Percentiles rank a stretch among this genome's conserved stretches.
Conservation (phyloP, 495 filamentous ascomycete genomes). For the Aspergillus mulundensis region DNA sequence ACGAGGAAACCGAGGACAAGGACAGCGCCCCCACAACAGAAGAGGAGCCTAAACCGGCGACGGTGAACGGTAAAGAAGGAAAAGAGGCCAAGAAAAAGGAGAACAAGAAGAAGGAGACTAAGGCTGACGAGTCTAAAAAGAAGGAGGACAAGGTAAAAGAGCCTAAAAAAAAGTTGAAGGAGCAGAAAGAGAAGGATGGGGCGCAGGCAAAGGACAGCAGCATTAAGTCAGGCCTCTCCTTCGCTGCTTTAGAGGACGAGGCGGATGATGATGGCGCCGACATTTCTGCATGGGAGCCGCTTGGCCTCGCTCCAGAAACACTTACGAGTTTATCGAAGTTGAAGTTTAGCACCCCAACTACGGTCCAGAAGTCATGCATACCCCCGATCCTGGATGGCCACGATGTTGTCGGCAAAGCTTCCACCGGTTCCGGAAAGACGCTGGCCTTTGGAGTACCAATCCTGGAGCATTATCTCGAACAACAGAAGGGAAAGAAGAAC, state of each 20-base stretch:
- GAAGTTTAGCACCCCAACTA: slow-evolving; percentile 72
- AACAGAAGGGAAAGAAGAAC: slow-evolving; percentile 20
- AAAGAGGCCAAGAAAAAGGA: slow-evolving; percentile 34
- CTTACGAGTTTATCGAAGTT: slow-evolving; percentile 72
- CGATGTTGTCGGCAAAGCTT: slow-evolving; percentile 91
- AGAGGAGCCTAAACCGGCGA: slow-evolving; percentile 16
- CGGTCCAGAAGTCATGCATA: slow-evolving; percentile 73
- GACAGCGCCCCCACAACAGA: slow-evolving; percentile 17
- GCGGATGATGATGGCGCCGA: slow-evolving; percentile 43
- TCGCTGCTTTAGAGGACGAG: slow-evolving; percentile 38
- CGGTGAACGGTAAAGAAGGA: slow-evolving; percentile 18
- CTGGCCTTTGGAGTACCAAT: slow-evolving; percentile 77
- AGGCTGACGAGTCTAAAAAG: slow-evolving; percentile 8
- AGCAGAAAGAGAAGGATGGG: slow-evolving; percentile 28
- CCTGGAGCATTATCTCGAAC: slow-evolving; percentile 43
- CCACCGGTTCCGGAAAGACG: slow-evolving; percentile 96
- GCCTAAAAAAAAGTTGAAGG: slow-evolving; percentile 28
- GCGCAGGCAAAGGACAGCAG: slow-evolving; percentile 17
- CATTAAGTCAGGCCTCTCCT: slow-evolving; percentile 33
- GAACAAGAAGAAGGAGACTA: slow-evolving; percentile 29
- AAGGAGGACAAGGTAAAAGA: slow-evolving; percentile 33
- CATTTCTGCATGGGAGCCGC: slow-evolving; percentile 69
- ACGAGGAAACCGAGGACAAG: slow-evolving; percentile 32
- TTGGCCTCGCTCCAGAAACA: slow-evolving; percentile 65
- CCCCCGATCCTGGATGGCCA: slow-evolving; percentile 78